Percentiles rank a stretch among this genome's conserved stretches.
Conservation (phyloP, 2,329 filamentous ascomycete species). For the Botrytis sinoallii region DNA sequence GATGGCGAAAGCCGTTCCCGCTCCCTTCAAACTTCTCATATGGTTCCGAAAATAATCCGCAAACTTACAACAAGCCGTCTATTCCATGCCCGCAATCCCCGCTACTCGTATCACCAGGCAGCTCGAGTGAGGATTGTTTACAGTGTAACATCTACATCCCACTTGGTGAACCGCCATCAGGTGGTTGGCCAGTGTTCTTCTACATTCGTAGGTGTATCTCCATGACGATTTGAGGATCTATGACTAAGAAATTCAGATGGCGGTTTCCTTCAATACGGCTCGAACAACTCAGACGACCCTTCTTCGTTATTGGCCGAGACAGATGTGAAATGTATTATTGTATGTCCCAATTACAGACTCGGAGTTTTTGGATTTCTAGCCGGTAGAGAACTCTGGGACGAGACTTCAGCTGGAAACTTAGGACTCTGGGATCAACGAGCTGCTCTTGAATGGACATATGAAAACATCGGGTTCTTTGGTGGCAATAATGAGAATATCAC, state of each 20-base stretch:
- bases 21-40: constrained; percentile 9
- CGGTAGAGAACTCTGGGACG: background rate
- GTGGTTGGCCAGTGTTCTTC: constrained; percentile 17
- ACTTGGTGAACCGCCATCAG: background rate
- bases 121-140: constrained; percentile 15
- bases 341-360: constrained; percentile 55
- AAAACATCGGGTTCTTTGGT: constrained; percentile 65
- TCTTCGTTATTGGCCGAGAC: constrained; percentile 60
- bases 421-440: constrained; percentile 59
- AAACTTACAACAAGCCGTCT: background rate
- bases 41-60: background rate
- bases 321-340: constrained; percentile 54
- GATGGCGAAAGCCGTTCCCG: constrained; percentile 8
- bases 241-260: constrained; percentile 42
- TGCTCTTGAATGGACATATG: constrained; percentile 56
- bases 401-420: constrained; percentile 31
- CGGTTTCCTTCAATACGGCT: constrained; percentile 40
- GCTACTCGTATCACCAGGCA: background rate
- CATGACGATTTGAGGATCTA: background rate
- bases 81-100: constrained; percentile 8
- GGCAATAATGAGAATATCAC: constrained; percentile 46
- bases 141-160: constrained; percentile 18
- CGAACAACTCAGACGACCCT: constrained; percentile 42
- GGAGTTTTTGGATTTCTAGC: constrained; percentile 43
- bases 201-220: constrained; percentile 14